These are phyloP conservation scores for Aspergillus hiratsukae DNA, from an alignment of 2,329 filamentous ascomycete genomes.

Conservation along the genomic window DNA sequence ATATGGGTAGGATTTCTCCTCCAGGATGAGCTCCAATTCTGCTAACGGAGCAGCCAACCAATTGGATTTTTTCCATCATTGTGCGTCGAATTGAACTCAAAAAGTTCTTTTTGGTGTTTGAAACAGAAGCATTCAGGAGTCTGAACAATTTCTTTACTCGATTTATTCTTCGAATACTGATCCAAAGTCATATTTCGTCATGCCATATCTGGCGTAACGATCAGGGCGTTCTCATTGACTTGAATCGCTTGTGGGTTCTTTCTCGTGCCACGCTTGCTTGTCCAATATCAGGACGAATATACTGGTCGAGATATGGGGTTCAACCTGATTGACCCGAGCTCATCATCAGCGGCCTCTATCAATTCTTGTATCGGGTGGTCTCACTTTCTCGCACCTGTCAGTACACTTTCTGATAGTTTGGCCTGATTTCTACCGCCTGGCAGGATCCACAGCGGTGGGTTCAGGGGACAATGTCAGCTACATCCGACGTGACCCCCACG, in stretches of 20 bases:
- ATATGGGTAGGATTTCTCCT: slow-evolving; percentile 1
- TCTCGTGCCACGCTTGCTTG: not conserved
- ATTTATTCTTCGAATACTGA: not conserved
- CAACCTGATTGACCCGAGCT: not conserved
- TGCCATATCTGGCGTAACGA: not conserved
- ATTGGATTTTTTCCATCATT: slow-evolving; percentile 5
- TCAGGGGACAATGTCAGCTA: slow-evolving; percentile 23
- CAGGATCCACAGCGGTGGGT: not conserved
- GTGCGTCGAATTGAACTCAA: not conserved
- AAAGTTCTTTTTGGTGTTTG: not conserved
- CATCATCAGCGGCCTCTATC: not conserved
- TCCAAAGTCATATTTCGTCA: not conserved
- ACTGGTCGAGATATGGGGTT: not conserved
- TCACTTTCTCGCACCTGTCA: not conserved
- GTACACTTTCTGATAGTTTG: not conserved
- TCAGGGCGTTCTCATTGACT: not conserved
- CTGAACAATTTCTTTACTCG: not conserved
- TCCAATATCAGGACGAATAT: not conserved
- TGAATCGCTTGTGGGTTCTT: not conserved
- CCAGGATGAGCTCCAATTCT: slow-evolving; percentile 1
- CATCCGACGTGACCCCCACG: slow-evolving; percentile 17
- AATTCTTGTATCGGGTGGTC: not conserved
- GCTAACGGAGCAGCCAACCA: not conserved
- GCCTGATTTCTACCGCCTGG: not conserved
- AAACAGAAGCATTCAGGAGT: not conserved